Evolutionary conservation across 2,329 filamentous ascomycete genomes (phyloP).

Genomic region (Dactylellina cionopaga): DNA sequence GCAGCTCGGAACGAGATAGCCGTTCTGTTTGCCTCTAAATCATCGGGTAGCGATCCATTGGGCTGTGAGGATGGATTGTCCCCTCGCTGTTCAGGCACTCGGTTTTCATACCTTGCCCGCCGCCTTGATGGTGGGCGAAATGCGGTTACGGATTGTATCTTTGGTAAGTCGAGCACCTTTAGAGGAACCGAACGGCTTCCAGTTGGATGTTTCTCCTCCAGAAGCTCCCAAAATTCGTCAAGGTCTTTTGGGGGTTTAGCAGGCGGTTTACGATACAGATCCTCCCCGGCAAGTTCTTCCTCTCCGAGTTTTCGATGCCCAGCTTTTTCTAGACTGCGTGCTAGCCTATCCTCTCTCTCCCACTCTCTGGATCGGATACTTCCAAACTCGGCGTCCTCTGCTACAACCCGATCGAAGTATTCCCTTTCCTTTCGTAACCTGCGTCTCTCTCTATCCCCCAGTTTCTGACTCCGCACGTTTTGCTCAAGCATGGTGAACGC

Average conservation of each 20-base stretch:
- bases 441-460: too few relatives aligned
- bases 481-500: slow-evolving; percentile 16
- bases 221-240: slow-evolving; percentile 12
- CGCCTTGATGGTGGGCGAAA: not conserved
- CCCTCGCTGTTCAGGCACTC: not conserved
- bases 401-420: too few relatives aligned
- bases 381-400: too few relatives aligned
- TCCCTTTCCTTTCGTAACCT: too few relatives aligned
- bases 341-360: too few relatives aligned
- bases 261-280: not conserved
- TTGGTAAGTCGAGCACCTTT: too few relatives aligned
- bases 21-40: not conserved
- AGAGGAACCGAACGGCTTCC: not conserved
- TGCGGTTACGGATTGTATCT: too few relatives aligned
- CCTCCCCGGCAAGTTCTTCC: not conserved
- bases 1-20: slow-evolving; percentile 20
- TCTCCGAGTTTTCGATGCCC: too few relatives aligned
- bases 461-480: too few relatives aligned
- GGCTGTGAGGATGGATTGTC: not conserved
- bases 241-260: not conserved
- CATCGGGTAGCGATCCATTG: not conserved
- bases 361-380: too few relatives aligned
- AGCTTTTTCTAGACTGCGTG: too few relatives aligned
- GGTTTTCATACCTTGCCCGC: too few relatives aligned
- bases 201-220: slow-evolving; percentile 14